Base-by-base conservation (phyloP, 495 filamentous ascomycete species). In the Aspergillus sparsus region DNA sequence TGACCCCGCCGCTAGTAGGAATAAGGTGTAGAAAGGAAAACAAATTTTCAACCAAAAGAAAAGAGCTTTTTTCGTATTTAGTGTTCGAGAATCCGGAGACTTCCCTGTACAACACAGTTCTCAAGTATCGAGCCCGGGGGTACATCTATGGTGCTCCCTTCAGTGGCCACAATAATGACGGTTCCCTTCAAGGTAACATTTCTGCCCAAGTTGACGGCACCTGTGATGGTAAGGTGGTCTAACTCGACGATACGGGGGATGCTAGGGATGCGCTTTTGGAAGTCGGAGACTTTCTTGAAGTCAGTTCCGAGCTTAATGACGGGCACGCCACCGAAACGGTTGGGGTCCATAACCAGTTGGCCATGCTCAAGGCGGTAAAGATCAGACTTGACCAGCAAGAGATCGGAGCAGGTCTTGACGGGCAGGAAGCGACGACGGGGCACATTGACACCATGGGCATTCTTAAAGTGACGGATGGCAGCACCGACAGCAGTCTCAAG, bases 251-350 rank as follows among this genome's bases (percentile, higher is more conserved):
- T 97, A 79, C 93, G 96, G 53, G 94, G 94, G 68, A 99, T 99
- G 76, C 87, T 91, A 61, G 88, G 83, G 68, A 99, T 96, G 71
- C 90, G 91, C 81, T 96, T 91, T 84, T 97, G 93, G 87, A 99
- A 99, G 79, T 96, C 93, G 15, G 93, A 97, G 35, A 99, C 94
- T 86, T 99, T 99, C 89, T 99, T 99, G 85, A 98, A 99, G 84
- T 99, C 94, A 66, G 82, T 87, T 65, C 94, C 94, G 37, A 99
- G 90, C 88, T 99, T 99, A 83, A 99, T 98, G 66, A 99, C 85
- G 58, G 94, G 94, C n/a, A 96, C 95, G 63, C 93, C 92, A 63
- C 95, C 94, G 74, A 99, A 98, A 64, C 94, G 90, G 83, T 85
- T 91, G 61, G 90, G 85, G 84, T 96, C 94, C 78, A 99, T 95